Percentiles rank a stretch among this genome's conserved stretches.
Evolutionary conservation across 176 grass and related monocot species (phyloP).

Genomic region (Puya raimondii): DNA sequence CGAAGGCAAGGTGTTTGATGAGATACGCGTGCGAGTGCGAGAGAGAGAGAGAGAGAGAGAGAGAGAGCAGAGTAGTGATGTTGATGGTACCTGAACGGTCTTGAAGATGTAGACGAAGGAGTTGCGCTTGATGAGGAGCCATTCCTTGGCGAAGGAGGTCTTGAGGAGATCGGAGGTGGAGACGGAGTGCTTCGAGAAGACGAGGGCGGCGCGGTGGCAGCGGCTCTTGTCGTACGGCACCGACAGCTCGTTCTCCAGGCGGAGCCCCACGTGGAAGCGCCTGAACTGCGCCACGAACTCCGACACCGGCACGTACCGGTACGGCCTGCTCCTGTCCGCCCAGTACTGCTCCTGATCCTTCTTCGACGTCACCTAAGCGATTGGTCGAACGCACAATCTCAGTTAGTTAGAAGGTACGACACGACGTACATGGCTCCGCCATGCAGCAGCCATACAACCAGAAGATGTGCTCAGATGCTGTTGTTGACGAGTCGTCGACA

Average conservation of each 20-base stretch:
- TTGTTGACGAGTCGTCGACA: no score
- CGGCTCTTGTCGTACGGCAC: constrained; percentile 62
- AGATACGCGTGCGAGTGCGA: background rate
- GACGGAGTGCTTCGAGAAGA: constrained; percentile 63
- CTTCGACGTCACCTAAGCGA: constrained; percentile 72
- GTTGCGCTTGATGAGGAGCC: constrained; percentile 97
- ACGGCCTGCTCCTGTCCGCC: constrained; percentile 54
- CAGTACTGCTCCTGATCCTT: constrained; percentile 99
- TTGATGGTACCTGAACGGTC: constrained; percentile 52
- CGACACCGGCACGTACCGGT: constrained; percentile 72
- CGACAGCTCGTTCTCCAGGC: constrained; percentile 75
- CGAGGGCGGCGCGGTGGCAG: constrained; percentile 75
- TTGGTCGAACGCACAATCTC: background rate
- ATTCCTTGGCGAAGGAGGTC: constrained; percentile 83
- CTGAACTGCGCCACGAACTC: constrained; percentile 63
- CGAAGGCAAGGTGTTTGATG: background rate
- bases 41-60: background rate
- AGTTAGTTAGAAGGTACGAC: constrained; percentile 1
- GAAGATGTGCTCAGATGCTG: no score
- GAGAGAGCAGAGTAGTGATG: background rate
- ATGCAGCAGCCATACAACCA: no score
- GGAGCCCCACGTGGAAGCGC: constrained; percentile 69
- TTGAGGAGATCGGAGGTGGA: constrained; percentile 70
- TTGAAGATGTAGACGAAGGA: constrained; percentile 96
- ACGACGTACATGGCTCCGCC: background rate